A percentile compares a stretch with the other conserved stretches of the same genome.
Evolutionary conservation across 495 filamentous ascomycete species (phyloP).

Genomic region (Rusavskia elegans): DNA sequence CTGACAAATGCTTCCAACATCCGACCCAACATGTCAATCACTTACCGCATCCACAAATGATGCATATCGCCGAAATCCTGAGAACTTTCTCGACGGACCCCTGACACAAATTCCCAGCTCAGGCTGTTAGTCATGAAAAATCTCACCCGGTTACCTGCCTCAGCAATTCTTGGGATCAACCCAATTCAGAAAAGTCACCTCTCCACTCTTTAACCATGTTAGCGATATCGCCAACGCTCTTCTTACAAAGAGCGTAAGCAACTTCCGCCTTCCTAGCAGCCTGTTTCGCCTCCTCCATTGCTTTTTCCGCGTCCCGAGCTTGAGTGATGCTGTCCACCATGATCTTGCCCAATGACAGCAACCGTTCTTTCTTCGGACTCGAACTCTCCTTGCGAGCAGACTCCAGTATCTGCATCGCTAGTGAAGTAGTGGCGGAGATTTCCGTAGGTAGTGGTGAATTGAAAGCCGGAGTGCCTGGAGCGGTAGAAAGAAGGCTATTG

Average conservation of each 20-base stretch:
- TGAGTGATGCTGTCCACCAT: constrained; percentile 21
- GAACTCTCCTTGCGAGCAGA: constrained; percentile 17
- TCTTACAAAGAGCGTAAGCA: constrained; percentile 15
- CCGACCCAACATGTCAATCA: too few species aligned
- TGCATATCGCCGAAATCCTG: too few species aligned
- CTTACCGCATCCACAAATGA: too few species aligned
- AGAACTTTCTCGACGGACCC: too few species aligned
- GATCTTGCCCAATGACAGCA: constrained; percentile 18
- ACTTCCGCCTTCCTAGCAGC: constrained; percentile 19
- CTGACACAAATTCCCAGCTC: too few species aligned
- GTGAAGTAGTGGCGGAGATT: constrained; percentile 15
- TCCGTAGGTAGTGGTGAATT: constrained; percentile 10
- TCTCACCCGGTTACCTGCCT: too few species aligned
- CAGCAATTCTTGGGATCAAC: too few species aligned
- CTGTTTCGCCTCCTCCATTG: constrained; percentile 20
- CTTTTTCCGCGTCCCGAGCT: constrained; percentile 21
- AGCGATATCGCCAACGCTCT: constrained; percentile 17
- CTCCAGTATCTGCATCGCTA: constrained; percentile 22
- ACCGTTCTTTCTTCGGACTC: constrained; percentile 14
- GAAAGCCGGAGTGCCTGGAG: not conserved
- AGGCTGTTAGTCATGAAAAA: too few species aligned
- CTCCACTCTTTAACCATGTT: constrained; percentile 17
- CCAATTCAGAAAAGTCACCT: constrained; percentile 4
- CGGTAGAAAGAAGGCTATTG: not conserved
- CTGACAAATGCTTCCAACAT: too few species aligned